phyloP scores from a whole-genome alignment of 108 stramenopile genomes.

The Phaeodactylum tricornutum region DNA sequence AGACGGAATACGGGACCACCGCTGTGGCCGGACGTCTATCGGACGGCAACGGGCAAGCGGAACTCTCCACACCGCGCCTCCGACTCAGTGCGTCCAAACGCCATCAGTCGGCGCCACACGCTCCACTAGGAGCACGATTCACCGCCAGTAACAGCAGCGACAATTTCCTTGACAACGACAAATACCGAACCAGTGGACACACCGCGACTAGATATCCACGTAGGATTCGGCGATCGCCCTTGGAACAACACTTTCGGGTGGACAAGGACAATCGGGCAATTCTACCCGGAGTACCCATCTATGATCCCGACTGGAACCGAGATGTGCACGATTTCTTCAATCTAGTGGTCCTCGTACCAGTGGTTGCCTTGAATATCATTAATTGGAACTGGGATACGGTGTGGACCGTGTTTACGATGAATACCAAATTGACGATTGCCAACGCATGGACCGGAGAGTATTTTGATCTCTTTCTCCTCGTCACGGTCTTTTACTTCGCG shows the following conservation, averaged over 20 bases:
- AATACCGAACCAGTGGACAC: too few relatives aligned
- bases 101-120: too few relatives aligned
- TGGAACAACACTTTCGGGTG: conserved; percentile 28
- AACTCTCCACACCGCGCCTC: too few relatives aligned
- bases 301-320: conserved; percentile 35
- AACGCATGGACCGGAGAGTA: conserved; percentile 79
- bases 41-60: too few relatives aligned
- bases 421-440: conserved; percentile 18
- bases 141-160: too few relatives aligned
- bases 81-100: too few relatives aligned
- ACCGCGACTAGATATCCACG: too few relatives aligned
- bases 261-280: conserved; percentile 33
- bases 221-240: too few relatives aligned
- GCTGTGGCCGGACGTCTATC: too few relatives aligned
- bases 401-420: conserved; percentile 15
- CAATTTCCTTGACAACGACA: too few relatives aligned
- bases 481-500: conserved; percentile 55
- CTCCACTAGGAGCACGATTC: too few relatives aligned
- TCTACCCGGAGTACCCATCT: conserved; percentile 57
- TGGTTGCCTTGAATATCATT: conserved; percentile 68
- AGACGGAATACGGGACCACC: too few relatives aligned
- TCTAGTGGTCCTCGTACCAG: conserved; percentile 66
- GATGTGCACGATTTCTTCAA: conserved; percentile 86
- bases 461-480: conserved; percentile 49
- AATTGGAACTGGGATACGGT: conserved; percentile 83